These are phyloP conservation scores for Tetragonia tetragonoides DNA, from an alignment of 148 eudicot species.

Conservation along the genomic window DNA sequence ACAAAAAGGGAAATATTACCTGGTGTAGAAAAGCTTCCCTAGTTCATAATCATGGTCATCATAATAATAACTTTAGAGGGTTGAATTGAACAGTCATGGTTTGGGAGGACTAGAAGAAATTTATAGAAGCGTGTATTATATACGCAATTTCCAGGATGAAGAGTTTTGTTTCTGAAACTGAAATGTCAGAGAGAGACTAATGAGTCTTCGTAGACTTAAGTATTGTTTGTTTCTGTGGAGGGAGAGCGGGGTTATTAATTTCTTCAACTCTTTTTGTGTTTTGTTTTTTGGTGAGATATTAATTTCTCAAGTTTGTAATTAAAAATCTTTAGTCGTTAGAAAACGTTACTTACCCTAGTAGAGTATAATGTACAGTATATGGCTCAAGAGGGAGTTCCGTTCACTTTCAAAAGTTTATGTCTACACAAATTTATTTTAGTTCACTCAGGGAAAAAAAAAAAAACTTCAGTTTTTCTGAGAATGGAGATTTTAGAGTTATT, in stretches of 20 bases:
- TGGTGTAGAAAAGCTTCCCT: not conserved
- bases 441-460: too few species aligned
- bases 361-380: too few species aligned
- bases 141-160: constrained; percentile 23
- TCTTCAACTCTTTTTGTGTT: not conserved
- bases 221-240: not conserved
- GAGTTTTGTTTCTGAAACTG: not conserved
- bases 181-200: not conserved
- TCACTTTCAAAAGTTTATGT: too few species aligned
- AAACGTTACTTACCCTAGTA: too few species aligned
- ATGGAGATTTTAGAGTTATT: too few species aligned
- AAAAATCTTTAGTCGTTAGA: too few species aligned
- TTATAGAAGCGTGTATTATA: not conserved
- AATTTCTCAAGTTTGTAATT: too few species aligned
- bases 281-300: too few species aligned
- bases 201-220: constrained; percentile 35
- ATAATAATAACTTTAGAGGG: not conserved
- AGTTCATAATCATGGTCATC: not conserved
- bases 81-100: not conserved
- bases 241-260: not conserved
- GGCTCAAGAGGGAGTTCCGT: too few species aligned
- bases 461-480: too few species aligned
- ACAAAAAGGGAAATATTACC: constrained; percentile 14
- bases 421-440: too few species aligned
- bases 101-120: not conserved